These are phyloP conservation scores for Coemansia sp. DNA, from an alignment of 192 early-diverging fungal genomes.

Conservation along the genomic window DNA sequence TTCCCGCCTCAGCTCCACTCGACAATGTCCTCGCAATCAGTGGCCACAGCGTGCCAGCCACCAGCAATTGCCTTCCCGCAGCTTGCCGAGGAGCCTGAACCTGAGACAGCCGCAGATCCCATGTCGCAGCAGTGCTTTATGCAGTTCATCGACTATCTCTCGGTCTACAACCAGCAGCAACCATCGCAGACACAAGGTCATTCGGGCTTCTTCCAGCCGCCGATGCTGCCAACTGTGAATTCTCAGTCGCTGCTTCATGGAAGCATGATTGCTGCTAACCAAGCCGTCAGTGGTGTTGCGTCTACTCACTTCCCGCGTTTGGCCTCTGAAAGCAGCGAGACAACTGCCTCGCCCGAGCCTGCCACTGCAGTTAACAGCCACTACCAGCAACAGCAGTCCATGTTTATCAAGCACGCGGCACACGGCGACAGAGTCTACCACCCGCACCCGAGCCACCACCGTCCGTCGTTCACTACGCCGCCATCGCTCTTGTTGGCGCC, in stretches of 20 bases:
- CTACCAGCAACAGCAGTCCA: constrained; percentile 10
- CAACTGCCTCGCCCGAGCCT: constrained; percentile 51
- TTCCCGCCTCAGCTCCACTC: constrained; percentile 39
- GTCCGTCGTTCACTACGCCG: constrained; percentile 12
- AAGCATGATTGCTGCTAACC: constrained; percentile 13
- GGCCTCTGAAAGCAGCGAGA: constrained; percentile 43
- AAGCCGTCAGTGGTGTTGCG: constrained; percentile 4
- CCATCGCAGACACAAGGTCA: constrained; percentile 5
- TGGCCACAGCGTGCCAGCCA: neutral
- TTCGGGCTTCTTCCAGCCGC: constrained; percentile 5
- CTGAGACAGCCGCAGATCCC: constrained; percentile 10
- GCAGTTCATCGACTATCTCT: constrained; percentile 56
- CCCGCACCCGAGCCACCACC: constrained; percentile 8
- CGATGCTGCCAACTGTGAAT: constrained; percentile 14
- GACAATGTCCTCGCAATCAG: neutral
- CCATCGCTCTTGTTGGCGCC: constrained; percentile 13
- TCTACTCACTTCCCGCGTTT: constrained; percentile 36
- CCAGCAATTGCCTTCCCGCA: constrained; percentile 42
- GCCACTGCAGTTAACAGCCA: constrained; percentile 9
- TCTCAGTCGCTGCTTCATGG: constrained; percentile 7
- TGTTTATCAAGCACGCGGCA: neutral
- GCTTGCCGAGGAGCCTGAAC: constrained; percentile 35
- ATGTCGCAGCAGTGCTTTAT: constrained; percentile 49
- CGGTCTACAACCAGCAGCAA: constrained; percentile 34
- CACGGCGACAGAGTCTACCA: constrained; percentile 6